Evolutionary conservation across 257 asterid species (phyloP).

Genomic region (Mentha longifolia): DNA sequence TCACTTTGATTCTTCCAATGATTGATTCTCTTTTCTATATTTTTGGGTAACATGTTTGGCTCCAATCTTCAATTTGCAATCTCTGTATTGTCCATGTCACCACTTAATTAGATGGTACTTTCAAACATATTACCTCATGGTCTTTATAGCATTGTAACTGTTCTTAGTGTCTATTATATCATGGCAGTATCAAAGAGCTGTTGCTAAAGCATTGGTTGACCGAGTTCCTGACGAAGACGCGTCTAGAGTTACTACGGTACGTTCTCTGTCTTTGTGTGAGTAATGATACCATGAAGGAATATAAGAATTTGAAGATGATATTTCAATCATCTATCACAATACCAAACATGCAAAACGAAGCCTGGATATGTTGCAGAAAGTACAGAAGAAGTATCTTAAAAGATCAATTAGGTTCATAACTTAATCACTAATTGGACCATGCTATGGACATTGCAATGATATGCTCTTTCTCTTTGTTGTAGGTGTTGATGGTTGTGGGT

Average conservation of each 20-base stretch:
- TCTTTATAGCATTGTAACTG: constrained; percentile 17
- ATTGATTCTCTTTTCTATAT: neutral
- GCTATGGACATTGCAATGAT: constrained; percentile 23
- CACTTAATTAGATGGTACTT: constrained; percentile 9
- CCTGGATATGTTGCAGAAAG: neutral
- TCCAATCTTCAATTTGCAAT: constrained; percentile 12
- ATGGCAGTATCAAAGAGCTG: constrained; percentile 92
- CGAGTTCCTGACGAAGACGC: constrained; percentile 88
- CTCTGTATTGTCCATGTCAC: neutral
- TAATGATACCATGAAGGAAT: neutral
- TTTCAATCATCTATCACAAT: neutral
- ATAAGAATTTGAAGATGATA: neutral
- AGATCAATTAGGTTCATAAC: neutral
- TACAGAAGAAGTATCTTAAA: neutral
- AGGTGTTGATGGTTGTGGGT: constrained; percentile 99
- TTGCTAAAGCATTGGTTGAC: constrained; percentile 90
- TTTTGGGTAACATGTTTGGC: constrained; percentile 14
- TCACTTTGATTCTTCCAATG: constrained; percentile 8
- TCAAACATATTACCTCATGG: neutral
- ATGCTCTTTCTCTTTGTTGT: constrained; percentile 33
- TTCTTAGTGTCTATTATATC: constrained; percentile 28
- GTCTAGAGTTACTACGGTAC: constrained; percentile 71
- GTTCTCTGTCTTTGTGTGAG: constrained; percentile 34
- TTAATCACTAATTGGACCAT: constrained; percentile 11
- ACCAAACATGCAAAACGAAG: no score